Conservation (phyloP, 2,329 filamentous ascomycete genomes). For the Aspergillus aculeatus region DNA sequence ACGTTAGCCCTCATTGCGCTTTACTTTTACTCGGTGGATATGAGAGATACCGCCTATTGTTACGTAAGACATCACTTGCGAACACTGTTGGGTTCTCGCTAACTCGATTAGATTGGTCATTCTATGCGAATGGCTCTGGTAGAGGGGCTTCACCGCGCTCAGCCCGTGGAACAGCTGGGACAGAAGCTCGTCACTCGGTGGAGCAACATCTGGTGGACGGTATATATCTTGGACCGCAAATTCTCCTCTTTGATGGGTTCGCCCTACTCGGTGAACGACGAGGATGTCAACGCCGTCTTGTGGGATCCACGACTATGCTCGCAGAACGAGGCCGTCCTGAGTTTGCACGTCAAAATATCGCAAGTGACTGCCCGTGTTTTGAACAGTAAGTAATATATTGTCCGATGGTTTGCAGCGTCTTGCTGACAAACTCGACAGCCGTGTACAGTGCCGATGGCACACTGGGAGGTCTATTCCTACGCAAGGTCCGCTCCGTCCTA, state of each 20-base stretch:
- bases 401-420: neutral
- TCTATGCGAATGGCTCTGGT: conserved; percentile 54
- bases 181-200: conserved; percentile 49
- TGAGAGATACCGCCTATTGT: conserved; percentile 50
- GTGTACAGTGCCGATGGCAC: conserved; percentile 36
- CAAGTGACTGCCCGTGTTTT: conserved; percentile 41
- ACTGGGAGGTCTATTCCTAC: conserved; percentile 25
- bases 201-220: conserved; percentile 56
- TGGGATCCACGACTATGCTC: conserved; percentile 40
- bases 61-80: conserved; percentile 37
- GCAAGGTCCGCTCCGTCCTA: conserved; percentile 36
- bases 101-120: conserved; percentile 50
- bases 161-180: conserved; percentile 49
- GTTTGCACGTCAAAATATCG: conserved; percentile 43
- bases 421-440: conserved; percentile 19
- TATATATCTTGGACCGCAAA: conserved; percentile 55
- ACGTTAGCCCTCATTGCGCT: conserved; percentile 51
- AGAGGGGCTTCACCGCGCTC: conserved; percentile 55
- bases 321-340: conserved; percentile 37
- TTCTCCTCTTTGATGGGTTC: conserved; percentile 56
- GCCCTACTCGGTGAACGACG: conserved; percentile 51
- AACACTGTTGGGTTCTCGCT: neutral
- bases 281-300: conserved; percentile 48
- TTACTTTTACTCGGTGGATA: conserved; percentile 53
- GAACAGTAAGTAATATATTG: conserved; percentile 30